Percentiles rank a stretch among this genome's conserved stretches.
Conservation (phyloP, 495 filamentous ascomycete genomes). For the Penicillium atrosanguineum region DNA sequence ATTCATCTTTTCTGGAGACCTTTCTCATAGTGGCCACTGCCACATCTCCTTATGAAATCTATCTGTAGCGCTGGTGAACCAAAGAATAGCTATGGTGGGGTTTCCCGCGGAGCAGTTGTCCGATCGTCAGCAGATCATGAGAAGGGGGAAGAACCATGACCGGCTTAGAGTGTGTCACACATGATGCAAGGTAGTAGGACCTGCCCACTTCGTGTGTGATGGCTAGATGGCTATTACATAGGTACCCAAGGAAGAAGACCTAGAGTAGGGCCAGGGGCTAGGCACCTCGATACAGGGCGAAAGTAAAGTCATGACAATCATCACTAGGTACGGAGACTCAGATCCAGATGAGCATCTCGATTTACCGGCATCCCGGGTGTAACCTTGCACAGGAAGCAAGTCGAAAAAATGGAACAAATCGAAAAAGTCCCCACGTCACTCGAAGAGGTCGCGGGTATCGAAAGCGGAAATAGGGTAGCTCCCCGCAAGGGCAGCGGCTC, state of each 20-base stretch:
- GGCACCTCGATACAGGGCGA: background rate
- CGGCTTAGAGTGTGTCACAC: background rate
- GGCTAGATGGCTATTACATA: background rate
- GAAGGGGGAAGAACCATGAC: background rate
- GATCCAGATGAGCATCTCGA: background rate
- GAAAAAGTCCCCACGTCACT: slow-evolving; percentile 1
- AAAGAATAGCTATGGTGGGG: background rate
- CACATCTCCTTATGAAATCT: background rate
- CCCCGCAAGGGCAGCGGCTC: slow-evolving; percentile 5
- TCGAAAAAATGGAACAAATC: too few relatives aligned
- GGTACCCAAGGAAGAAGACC: background rate
- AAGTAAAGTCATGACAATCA: background rate
- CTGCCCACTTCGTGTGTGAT: background rate
- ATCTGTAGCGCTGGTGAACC: background rate
- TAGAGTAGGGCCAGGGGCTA: background rate
- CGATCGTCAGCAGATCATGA: background rate
- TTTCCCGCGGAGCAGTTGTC: background rate
- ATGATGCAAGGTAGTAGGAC: background rate
- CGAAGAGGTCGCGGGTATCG: background rate
- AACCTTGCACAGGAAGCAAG: background rate
- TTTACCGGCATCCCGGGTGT: background rate
- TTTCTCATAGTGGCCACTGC: background rate
- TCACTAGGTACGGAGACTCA: background rate
- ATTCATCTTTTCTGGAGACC: background rate
- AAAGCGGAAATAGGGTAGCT: slow-evolving; percentile 5